These are phyloP conservation scores for Sphaerulina vaccinii DNA, from an alignment of 2,329 filamentous ascomycete species.

Conservation along the genomic window DNA sequence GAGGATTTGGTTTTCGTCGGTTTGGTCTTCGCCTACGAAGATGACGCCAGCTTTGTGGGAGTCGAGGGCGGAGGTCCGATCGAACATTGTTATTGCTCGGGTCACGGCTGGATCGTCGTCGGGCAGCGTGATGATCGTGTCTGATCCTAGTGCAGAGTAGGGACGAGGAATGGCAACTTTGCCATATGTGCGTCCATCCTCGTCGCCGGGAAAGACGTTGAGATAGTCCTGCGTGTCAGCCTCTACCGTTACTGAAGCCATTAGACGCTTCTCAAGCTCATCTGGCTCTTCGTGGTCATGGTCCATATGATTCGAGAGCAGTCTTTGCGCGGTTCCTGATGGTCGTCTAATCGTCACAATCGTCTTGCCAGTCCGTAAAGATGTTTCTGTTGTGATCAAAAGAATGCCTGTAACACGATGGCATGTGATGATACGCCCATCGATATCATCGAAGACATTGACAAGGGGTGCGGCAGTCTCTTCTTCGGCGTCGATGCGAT, in stretches of 20 bases:
- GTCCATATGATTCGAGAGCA: slow-evolving; percentile 22
- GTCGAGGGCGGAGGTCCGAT: slow-evolving; percentile 85
- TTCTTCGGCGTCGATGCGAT: slow-evolving; percentile 43
- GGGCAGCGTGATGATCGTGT: slow-evolving; percentile 64
- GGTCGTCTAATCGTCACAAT: slow-evolving; percentile 36
- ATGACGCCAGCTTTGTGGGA: slow-evolving; percentile 94
- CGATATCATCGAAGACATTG: slow-evolving; percentile 60
- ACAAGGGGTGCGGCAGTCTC: slow-evolving; percentile 65
- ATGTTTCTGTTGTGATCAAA: slow-evolving; percentile 72
- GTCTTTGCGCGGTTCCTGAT: slow-evolving; percentile 31
- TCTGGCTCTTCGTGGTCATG: slow-evolving; percentile 13
- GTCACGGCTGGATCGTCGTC: slow-evolving; percentile 58
- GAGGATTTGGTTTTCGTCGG: slow-evolving; percentile 77
- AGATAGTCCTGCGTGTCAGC: slow-evolving; percentile 27
- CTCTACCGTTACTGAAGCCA: slow-evolving; percentile 27
- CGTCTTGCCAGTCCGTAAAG: slow-evolving; percentile 43
- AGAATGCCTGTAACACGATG: slow-evolving; percentile 73
- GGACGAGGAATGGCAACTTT: slow-evolving; percentile 52
- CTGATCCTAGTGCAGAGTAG: slow-evolving; percentile 32
- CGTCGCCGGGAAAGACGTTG: slow-evolving; percentile 32
- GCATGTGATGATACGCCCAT: slow-evolving; percentile 65
- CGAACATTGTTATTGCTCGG: slow-evolving; percentile 76
- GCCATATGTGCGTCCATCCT: slow-evolving; percentile 32
- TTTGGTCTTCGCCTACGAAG: slow-evolving; percentile 87
- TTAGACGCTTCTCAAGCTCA: slow-evolving; percentile 22